Evolutionary conservation across 139 green algal genomes (phyloP).

Genomic region (Haematococcus lacustris): DNA sequence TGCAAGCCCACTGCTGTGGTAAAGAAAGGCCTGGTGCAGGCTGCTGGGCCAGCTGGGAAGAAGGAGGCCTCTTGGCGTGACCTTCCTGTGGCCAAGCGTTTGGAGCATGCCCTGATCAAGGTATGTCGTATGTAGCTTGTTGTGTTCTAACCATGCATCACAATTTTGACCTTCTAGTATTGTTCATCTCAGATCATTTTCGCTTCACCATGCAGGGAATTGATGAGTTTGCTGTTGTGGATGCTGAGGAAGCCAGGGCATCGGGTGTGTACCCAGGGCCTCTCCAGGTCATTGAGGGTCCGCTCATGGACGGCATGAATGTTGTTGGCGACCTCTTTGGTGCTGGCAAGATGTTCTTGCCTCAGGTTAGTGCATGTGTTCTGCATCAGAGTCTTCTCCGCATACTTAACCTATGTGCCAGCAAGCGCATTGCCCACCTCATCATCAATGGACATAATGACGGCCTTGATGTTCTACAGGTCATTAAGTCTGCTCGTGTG

Average conservation of each 20-base stretch:
- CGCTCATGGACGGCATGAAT: constrained; percentile 99
- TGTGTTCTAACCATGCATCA: too few relatives aligned
- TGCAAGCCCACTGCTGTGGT: constrained; percentile 77
- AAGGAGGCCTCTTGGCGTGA: constrained; percentile 73
- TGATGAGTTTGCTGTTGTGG: constrained; percentile 79
- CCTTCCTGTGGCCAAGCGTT: constrained; percentile 71
- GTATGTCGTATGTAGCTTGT: constrained; percentile 7
- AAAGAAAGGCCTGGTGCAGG: constrained; percentile 43
- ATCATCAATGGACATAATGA: too few relatives aligned
- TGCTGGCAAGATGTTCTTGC: constrained; percentile 98
- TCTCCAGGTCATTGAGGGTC: constrained; percentile 93
- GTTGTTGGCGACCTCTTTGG: constrained; percentile 97
- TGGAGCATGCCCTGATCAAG: constrained; percentile 93
- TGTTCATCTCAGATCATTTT: too few relatives aligned
- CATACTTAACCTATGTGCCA: too few relatives aligned
- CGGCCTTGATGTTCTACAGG: too few relatives aligned
- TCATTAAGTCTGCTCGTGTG: constrained; percentile 98
- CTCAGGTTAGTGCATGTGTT: constrained; percentile 70
- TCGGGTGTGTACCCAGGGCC: constrained; percentile 68
- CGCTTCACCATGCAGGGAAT: constrained; percentile 82
- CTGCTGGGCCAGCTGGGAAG: constrained; percentile 8
- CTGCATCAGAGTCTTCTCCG: too few relatives aligned
- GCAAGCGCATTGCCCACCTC: too few relatives aligned
- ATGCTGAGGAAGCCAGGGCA: constrained; percentile 87
- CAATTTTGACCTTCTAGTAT: too few relatives aligned